Percentiles rank a stretch among this genome's conserved stretches.
phyloP scores from a whole-genome alignment of 768 basidiomycete genomes.

The Mycena maculata region DNA sequence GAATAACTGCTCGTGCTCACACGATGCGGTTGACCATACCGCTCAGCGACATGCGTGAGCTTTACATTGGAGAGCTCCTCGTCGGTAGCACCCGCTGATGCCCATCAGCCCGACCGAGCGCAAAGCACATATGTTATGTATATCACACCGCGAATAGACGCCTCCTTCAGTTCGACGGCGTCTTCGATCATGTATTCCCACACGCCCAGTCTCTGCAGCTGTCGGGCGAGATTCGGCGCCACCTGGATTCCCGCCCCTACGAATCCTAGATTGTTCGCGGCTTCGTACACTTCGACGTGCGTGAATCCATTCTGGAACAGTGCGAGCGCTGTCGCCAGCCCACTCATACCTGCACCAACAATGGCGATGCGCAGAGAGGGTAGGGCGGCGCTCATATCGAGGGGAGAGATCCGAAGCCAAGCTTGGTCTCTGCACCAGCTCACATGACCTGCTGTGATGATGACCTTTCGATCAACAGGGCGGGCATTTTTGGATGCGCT shows the following conservation, averaged over 20 bases:
- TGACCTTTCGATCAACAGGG: no score
- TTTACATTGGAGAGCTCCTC: slow-evolving; percentile 45
- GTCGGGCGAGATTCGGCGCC: slow-evolving; percentile 48
- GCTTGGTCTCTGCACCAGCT: no score
- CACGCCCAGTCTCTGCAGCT: slow-evolving; percentile 45
- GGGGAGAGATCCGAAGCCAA: no score
- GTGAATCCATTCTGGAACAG: slow-evolving; percentile 44
- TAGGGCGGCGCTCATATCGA: background rate
- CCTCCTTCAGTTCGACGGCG: slow-evolving; percentile 42
- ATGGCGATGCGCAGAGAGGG: slow-evolving; percentile 32
- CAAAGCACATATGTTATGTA: no score
- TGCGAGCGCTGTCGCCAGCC: slow-evolving; percentile 44
- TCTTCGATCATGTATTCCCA: slow-evolving; percentile 41
- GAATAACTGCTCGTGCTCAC: no score
- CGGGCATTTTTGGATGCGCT: no score
- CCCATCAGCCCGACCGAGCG: no score
- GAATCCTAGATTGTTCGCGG: slow-evolving; percentile 44
- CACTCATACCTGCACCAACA: slow-evolving; percentile 41
- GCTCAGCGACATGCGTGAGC: slow-evolving; percentile 41
- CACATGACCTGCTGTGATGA: no score
- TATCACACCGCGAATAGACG: slow-evolving; percentile 46
- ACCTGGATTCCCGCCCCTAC: slow-evolving; percentile 53
- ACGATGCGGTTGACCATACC: slow-evolving; percentile 46
- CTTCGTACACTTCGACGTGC: slow-evolving; percentile 46
- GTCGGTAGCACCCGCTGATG: slow-evolving; percentile 41